Conservation (phyloP, 768 basidiomycete genomes). For the Podaxis sp. region DNA sequence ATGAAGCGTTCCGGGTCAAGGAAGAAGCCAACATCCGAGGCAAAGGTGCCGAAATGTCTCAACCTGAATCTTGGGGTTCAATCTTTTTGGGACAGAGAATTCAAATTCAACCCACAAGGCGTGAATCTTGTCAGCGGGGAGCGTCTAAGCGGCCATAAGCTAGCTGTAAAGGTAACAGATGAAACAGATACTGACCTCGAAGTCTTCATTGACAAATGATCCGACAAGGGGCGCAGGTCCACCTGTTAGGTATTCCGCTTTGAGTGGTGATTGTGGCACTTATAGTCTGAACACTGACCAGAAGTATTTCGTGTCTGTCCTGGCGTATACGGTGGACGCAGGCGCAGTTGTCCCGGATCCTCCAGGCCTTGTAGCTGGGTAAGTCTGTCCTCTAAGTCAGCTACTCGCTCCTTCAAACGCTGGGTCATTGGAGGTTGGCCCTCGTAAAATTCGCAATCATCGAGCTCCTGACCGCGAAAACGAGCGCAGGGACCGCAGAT, state of each 20-base stretch:
- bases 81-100: background rate
- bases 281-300: background rate
- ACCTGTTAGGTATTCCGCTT: background rate
- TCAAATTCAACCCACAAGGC: background rate
- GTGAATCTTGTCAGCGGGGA: constrained; percentile 4
- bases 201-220: constrained; percentile 2
- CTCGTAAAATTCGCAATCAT: constrained; percentile 59
- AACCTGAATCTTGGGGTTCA: constrained; percentile 19
- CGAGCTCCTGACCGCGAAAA: constrained; percentile 31
- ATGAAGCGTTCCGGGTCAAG: constrained; percentile 46
- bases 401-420: constrained; percentile 46
- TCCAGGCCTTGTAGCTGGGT: background rate
- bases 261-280: background rate
- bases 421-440: constrained; percentile 43
- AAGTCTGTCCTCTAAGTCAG: constrained; percentile 39
- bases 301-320: background rate
- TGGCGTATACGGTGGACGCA: background rate
- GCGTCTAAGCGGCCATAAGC: background rate
- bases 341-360: background rate
- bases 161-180: background rate
- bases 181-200: background rate
- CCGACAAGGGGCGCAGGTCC: background rate
- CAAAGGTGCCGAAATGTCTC: constrained; percentile 38
- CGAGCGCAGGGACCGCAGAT: constrained; percentile 50
- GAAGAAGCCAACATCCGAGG: constrained; percentile 53